A percentile compares a stretch with the other conserved stretches of the same genome.
Evolutionary conservation across 306 rosid species (phyloP).

Genomic region (Ormosia emarginata): DNA sequence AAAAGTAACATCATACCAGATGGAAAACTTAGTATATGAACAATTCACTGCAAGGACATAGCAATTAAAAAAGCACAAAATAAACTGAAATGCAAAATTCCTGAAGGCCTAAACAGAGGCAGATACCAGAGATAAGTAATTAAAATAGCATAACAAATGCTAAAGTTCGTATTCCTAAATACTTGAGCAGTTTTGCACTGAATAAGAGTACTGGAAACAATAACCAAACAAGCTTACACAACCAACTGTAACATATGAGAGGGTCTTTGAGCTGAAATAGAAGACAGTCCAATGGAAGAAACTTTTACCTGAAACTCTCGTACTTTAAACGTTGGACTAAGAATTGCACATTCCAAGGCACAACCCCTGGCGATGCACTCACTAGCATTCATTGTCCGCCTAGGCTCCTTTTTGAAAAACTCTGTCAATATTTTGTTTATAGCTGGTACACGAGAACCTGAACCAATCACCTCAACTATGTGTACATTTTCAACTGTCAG

Average conservation of each 20-base stretch:
- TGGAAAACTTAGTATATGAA: background rate
- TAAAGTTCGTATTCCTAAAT: background rate
- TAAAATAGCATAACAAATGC: background rate
- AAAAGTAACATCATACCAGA: background rate
- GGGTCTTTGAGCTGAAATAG: background rate
- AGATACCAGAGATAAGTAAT: background rate
- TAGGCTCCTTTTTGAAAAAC: slow-evolving; percentile 87
- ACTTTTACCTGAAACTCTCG: slow-evolving; percentile 82
- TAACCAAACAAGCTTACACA: background rate
- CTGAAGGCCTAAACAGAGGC: background rate
- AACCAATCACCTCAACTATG: slow-evolving; percentile 89
- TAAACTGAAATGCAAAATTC: background rate
- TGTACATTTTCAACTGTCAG: slow-evolving; percentile 69
- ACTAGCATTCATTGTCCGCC: slow-evolving; percentile 97
- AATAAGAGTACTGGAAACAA: background rate
- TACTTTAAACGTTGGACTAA: slow-evolving; percentile 93
- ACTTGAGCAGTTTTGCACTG: background rate
- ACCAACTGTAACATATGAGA: background rate
- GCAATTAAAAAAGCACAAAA: background rate
- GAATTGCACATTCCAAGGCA: slow-evolving; percentile 92
- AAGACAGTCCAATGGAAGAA: background rate
- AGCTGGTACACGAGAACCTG: slow-evolving; percentile 96
- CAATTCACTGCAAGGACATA: background rate
- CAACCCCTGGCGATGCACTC: slow-evolving; percentile 93
- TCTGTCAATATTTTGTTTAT: slow-evolving; percentile 74